phyloP scores from a whole-genome alignment of 768 basidiomycete genomes.

The Collybia sordida region DNA sequence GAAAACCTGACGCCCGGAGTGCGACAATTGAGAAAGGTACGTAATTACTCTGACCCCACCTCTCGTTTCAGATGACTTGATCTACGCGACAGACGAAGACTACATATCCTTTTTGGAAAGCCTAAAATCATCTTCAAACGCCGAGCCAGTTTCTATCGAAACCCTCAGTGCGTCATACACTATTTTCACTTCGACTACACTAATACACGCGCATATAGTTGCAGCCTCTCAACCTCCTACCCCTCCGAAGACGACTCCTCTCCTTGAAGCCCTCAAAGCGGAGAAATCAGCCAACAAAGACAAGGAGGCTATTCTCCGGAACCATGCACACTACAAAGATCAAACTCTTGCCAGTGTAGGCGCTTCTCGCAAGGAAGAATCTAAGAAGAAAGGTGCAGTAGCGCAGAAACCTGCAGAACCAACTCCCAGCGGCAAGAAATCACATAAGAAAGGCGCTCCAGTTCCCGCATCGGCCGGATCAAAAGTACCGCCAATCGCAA shows the following conservation, averaged over 20 bases:
- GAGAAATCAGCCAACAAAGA: slow-evolving; percentile 74
- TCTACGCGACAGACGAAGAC: slow-evolving; percentile 62
- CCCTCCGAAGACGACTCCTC: slow-evolving; percentile 81
- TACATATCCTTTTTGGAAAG: slow-evolving; percentile 80
- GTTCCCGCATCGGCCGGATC: slow-evolving; percentile 21
- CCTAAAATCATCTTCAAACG: slow-evolving; percentile 48
- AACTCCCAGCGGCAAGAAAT: slow-evolving; percentile 26
- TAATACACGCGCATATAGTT: slow-evolving; percentile 36
- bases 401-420: slow-evolving; percentile 10
- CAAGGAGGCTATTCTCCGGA: slow-evolving; percentile 69
- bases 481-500: slow-evolving; percentile 21
- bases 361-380: slow-evolving; percentile 35
- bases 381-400: slow-evolving; percentile 26
- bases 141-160: slow-evolving; percentile 66
- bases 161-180: slow-evolving; percentile 46
- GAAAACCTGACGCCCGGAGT: slow-evolving; percentile 76
- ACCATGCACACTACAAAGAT: slow-evolving; percentile 73
- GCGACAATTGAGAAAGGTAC: slow-evolving; percentile 90
- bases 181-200: background rate
- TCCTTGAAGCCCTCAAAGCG: slow-evolving; percentile 90
- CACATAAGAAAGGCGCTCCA: slow-evolving; percentile 29
- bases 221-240: slow-evolving; percentile 59
- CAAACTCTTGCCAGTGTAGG: slow-evolving; percentile 22
- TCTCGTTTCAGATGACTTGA: background rate
- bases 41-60: slow-evolving; percentile 6